Evolutionary conservation across 768 basidiomycete genomes (phyloP), one percentile per base, ranked within the genome.

Genomic region (Kwoniella botswanensis): DNA sequence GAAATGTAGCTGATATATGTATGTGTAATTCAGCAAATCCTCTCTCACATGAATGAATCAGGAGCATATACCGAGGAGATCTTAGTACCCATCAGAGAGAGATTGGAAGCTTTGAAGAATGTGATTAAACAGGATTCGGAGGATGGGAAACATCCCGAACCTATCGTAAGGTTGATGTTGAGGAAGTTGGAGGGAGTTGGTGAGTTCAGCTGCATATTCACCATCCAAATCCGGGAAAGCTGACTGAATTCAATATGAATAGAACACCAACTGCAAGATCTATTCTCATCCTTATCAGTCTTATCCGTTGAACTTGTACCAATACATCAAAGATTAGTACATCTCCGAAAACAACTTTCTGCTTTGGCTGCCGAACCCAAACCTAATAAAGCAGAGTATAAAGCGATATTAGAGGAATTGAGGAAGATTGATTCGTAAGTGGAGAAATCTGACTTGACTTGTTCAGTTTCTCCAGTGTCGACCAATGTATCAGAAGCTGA

Each of bases 21-120:
- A 17, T 54, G 4, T 53, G 5, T 35, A 35, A 35, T 53, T 43
- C 85, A 96, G 93, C 92, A 94, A 94, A 91, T 97, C 46, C 87
- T 96, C 58, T 90, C 91, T 81, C 93, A 95, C 81, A 92, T 98
- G 91, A 92, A 94, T 83, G 97, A 99, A 82, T 94, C 93, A 1
- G 91, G 91, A 6, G 90, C 93, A 56, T 98, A 98, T 84, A 98
- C 93, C 75, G 93, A 94, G 79, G 85, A 90, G 24, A 93, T 97
- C 85, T 90, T 98, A 41, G 87, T 87, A 35, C 94, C 97, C 1
- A 98, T 98, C 85, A 89, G 90, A 67, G 87, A 88, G 73, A 90
- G 97, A 69, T 84, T 98, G 62, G 85, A 87, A 26, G 92, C 94
- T 72, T 87, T 99, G 52, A 90, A 93, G 71, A 87, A 88, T 71